Conservation (phyloP, 2,329 filamentous ascomycete species). For the Diaporthe eres region DNA sequence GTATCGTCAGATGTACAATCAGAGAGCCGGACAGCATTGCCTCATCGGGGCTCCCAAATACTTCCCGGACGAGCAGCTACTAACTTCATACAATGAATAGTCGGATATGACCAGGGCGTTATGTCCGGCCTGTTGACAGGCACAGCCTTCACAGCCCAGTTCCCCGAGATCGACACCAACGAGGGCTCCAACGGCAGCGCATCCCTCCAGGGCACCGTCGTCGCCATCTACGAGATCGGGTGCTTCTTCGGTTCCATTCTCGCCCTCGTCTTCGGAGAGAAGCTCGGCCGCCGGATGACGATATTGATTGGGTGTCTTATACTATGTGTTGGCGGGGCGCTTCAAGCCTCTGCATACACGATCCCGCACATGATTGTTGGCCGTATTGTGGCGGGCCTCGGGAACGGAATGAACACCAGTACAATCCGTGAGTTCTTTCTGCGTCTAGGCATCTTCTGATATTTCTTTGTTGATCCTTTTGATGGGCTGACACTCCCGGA, state of each 20-base stretch:
- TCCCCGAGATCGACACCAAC: conserved; percentile 55
- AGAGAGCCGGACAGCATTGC: not conserved
- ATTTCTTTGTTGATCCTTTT: not conserved
- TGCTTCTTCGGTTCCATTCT: conserved; percentile 62
- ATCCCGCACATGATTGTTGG: conserved; percentile 61
- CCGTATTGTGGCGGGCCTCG: conserved; percentile 60
- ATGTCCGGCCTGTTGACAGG: conserved; percentile 53
- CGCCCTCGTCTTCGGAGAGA: conserved; percentile 57
- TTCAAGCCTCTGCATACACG: conserved; percentile 57
- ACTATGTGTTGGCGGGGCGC: conserved; percentile 58
- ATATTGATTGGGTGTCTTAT: conserved; percentile 57
- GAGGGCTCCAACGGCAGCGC: conserved; percentile 53
- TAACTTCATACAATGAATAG: conserved; percentile 9
- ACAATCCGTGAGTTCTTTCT: conserved; percentile 54
- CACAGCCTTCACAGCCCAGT: conserved; percentile 50
- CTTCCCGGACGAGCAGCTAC: conserved; percentile 12
- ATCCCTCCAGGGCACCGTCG: conserved; percentile 60
- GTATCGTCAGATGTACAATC: not conserved
- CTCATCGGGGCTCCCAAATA: not conserved
- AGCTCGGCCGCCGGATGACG: conserved; percentile 57
- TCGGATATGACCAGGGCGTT: conserved; percentile 52
- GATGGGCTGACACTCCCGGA: not conserved
- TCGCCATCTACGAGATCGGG: conserved; percentile 63
- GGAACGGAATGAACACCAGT: conserved; percentile 63
- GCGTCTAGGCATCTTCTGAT: too few relatives aligned